Evolutionary conservation across 257 asterid species (phyloP), one percentile per base, ranked within the genome.

Genomic region (Solanum ahanhuiri): DNA sequence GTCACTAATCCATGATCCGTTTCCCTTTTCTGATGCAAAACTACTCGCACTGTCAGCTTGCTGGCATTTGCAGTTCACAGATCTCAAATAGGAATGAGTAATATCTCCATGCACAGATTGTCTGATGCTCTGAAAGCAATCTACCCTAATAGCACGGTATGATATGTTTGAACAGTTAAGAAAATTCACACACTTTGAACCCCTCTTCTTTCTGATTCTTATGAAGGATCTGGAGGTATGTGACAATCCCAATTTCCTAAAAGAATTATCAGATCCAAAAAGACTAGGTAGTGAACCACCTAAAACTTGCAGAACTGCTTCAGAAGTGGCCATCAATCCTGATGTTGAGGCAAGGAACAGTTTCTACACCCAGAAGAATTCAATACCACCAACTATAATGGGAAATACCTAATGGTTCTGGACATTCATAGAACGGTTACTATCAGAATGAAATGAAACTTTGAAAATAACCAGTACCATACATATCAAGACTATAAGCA

Each of bases 61-160:
- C 84, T 92, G 92, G 88, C 97, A 94, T 85, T 90, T 90, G 90
- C 93, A 91, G 48, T 75, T 87, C 86, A 23, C 25, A n/a, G 66
- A 71, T 84, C 86, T 25, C 34, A 79, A 88, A 82, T 72, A 86
- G 72, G 83, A 85, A 35, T 86, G 60, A 31, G 86, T 9, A 57
- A 73, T 86, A 87, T 69, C 85, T 87, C 87, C 83, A 58, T 33
- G 81, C 14, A 83, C 34, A 82, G 83, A 39, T 30, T 79, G 72
- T 28, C 85, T 35, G 39, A 30, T 70, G 39, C 58, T 75, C 33
- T 82, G 87, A 81, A 86, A 86, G 81, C 25, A 85, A 87, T 83
- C 83, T 75, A 83, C 57, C 82, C 43, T 82, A 73, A 81, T 57
- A 60, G 90, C 82, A 58, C 69, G 41, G 69, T 57, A n/a, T 30